These are phyloP conservation scores for Arthrocladium fulminans DNA, from an alignment of 2,329 filamentous ascomycete genomes.

Conservation along the genomic window DNA sequence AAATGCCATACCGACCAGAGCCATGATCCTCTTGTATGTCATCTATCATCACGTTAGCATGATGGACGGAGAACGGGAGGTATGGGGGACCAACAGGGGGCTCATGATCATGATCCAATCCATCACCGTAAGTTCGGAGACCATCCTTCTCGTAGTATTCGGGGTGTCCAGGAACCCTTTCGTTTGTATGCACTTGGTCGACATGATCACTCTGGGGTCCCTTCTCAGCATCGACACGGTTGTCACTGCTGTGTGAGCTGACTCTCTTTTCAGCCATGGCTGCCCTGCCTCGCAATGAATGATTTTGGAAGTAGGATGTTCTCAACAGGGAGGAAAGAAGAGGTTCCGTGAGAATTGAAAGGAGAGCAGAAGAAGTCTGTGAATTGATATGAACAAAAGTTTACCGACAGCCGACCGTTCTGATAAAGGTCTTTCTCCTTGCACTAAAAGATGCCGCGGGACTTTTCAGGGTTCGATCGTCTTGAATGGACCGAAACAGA, in stretches of 20 bases:
- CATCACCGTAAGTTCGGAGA: constrained; percentile 39
- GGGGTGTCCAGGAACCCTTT: constrained; percentile 28
- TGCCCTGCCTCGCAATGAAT: neutral
- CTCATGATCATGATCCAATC: constrained; percentile 40
- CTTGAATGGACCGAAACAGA: neutral
- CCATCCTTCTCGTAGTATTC: constrained; percentile 42
- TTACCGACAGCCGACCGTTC: neutral
- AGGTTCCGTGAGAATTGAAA: too few relatives aligned
- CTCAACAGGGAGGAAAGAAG: too few relatives aligned
- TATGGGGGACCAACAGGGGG: constrained; percentile 31
- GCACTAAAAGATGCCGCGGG: neutral
- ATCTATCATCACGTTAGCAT: constrained; percentile 11
- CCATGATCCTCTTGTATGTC: constrained; percentile 32
- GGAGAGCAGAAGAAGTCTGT: too few relatives aligned
- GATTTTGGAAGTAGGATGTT: too few relatives aligned
- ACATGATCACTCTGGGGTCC: constrained; percentile 26
- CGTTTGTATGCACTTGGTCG: constrained; percentile 24
- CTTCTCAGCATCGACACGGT: constrained; percentile 15
- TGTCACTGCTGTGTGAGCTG: constrained; percentile 1
- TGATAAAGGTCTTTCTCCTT: neutral
- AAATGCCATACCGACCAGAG: constrained; percentile 50
- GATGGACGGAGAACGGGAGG: neutral
- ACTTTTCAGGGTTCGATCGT: neutral
- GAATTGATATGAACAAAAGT: neutral
- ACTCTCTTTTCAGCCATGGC: neutral